Conservation (phyloP, 352 stramenopile genomes). For the Phytophthora crassamura region DNA sequence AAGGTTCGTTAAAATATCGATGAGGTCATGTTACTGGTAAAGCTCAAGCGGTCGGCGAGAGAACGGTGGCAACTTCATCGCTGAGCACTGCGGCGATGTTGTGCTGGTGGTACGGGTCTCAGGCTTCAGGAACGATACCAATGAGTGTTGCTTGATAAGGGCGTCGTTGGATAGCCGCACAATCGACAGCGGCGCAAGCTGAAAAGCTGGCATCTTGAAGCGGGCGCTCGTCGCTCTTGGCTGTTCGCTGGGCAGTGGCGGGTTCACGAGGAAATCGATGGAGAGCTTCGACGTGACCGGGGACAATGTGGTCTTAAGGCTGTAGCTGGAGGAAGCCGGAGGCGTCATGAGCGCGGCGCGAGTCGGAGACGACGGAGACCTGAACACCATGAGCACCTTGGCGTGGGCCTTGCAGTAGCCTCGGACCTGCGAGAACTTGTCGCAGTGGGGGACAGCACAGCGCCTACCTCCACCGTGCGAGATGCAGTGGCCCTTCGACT, state of each 20-base stretch:
- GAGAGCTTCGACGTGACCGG: constrained; percentile 49
- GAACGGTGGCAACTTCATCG: constrained; percentile 23
- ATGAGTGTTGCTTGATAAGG: constrained; percentile 22
- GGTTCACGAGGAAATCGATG: constrained; percentile 66
- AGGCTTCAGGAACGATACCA: constrained; percentile 39
- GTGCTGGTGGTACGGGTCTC: neutral
- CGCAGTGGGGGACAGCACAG: constrained; percentile 68
- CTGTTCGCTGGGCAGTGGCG: constrained; percentile 14
- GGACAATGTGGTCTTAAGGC: constrained; percentile 21
- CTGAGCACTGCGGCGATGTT: neutral
- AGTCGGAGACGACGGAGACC: constrained; percentile 34
- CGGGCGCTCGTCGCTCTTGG: constrained; percentile 1
- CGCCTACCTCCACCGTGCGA: constrained; percentile 75
- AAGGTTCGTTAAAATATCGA: constrained; percentile 23
- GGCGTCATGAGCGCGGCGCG: constrained; percentile 22
- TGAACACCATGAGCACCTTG: constrained; percentile 57
- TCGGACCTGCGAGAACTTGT: constrained; percentile 87
- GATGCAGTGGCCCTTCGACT: constrained; percentile 82
- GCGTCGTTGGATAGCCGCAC: constrained; percentile 1
- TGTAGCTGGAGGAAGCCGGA: constrained; percentile 9
- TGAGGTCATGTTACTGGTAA: constrained; percentile 24
- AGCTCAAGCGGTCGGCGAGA: constrained; percentile 24
- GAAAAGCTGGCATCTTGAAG: constrained; percentile 1
- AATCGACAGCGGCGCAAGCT: neutral
- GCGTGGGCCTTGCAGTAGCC: constrained; percentile 83